Evolutionary conservation across 352 stramenopile genomes (phyloP), one percentile per base, ranked within the genome.

Genomic region (Phytophthora pini): DNA sequence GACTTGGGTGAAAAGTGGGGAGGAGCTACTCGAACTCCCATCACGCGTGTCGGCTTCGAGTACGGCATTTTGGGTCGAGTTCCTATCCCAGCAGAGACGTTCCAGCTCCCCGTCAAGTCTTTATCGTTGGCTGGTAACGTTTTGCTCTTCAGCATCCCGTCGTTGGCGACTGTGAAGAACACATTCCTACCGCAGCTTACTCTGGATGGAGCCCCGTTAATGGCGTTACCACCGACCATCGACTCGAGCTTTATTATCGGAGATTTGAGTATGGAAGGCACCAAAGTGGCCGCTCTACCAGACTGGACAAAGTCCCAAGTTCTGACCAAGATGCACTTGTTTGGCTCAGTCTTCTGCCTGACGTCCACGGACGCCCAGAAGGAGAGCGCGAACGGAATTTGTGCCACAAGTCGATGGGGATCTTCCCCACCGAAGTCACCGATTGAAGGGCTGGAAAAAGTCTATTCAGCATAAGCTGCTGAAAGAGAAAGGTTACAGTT

Each of bases 41-140:
- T 72, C 26, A 11, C 1, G 0, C 64, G 64, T 15, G 64, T 72
- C 5, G 64, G 57, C 24, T 72, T 72, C 41, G 64, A 72, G 64
- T 68, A 68, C 45, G 51, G 64, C 43, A 63, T 63, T 22, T 40
- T 72, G 15, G 43, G 32, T 5, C 13, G n/a, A 20, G 57, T 68
- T 8, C 12, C 24, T 26, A 52, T 72, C 1, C 57, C 64, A 8
- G 6, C 47, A 4, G 64, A 72, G 49, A 59, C 44, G 20, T 72
- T 72, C 39, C 49, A 59, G 24, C 64, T 72, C 5, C 50, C 57
- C 12, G 63, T 71, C n/a, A 27, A 32, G 10, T 59, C 44, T 2
- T 50, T 72, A 22, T 72, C 64, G 1, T 46, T 72, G 2, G 58
- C 58, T 39, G 64, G 64, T 13, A 72, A 72, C 9, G 50, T 61